A percentile compares a stretch with the other conserved stretches of the same genome.
These are phyloP conservation scores for Jackrogersella minutella DNA, from an alignment of 495 filamentous ascomycete species.

Conservation along the genomic window DNA sequence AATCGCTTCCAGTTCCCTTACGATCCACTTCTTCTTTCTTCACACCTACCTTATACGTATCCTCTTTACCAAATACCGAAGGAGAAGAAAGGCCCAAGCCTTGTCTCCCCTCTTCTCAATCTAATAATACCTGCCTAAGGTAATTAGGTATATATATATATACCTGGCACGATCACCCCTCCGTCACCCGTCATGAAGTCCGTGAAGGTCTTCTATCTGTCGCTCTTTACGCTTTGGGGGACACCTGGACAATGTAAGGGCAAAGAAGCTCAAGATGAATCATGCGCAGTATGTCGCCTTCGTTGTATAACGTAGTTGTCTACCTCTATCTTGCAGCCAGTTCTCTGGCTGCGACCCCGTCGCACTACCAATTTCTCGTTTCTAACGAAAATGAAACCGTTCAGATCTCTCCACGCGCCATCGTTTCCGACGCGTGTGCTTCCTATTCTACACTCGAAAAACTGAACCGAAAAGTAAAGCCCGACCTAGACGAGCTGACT, in stretches of 20 bases:
- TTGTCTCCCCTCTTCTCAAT: conserved; percentile 32
- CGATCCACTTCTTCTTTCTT: conserved; percentile 5
- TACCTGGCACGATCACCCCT: conserved; percentile 27
- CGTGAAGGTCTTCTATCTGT: conserved; percentile 75
- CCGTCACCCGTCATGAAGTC: conserved; percentile 65
- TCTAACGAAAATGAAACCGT: conserved; percentile 51
- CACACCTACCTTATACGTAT: conserved; percentile 1
- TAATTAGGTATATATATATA: conserved; percentile 36
- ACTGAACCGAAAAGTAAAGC: conserved; percentile 79
- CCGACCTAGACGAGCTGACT: conserved; percentile 82
- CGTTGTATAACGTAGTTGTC: conserved; percentile 37
- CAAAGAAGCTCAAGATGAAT: conserved; percentile 49
- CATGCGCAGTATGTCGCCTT: conserved; percentile 57
- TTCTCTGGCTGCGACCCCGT: conserved; percentile 34
- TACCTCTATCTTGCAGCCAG: conserved; percentile 30
- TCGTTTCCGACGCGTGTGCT: conserved; percentile 86
- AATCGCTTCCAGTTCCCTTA: conserved; percentile 17
- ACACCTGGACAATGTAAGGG: conserved; percentile 56
- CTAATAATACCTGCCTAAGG: conserved; percentile 29
- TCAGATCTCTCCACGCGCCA: conserved; percentile 64
- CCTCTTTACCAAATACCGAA: conserved; percentile 32
- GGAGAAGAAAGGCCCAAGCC: conserved; percentile 14
- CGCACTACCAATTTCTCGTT: conserved; percentile 33
- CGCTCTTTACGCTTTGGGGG: conserved; percentile 75
- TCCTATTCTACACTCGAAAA: conserved; percentile 88